Percentiles rank a stretch among this genome's conserved stretches.
Evolutionary conservation across 2,329 filamentous ascomycete genomes (phyloP).

Genomic region (Scedosporium boydii): DNA sequence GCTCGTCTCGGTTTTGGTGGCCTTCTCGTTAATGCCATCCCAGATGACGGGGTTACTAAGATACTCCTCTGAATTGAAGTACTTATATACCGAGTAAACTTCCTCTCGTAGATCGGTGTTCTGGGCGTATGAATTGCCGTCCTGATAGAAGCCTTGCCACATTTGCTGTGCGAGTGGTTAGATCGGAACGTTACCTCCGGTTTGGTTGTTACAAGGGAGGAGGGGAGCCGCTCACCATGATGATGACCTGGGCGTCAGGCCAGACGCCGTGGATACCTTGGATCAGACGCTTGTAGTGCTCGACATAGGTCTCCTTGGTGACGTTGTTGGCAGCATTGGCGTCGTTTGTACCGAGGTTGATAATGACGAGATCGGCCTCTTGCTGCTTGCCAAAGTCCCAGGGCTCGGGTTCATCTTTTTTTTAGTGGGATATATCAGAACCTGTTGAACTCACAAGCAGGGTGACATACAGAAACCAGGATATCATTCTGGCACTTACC

Average conservation of each 20-base stretch:
- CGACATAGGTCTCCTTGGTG: constrained; percentile 25
- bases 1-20: constrained; percentile 17
- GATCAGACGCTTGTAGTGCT: constrained; percentile 33
- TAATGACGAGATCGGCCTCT: constrained; percentile 33
- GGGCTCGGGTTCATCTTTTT: constrained; percentile 28
- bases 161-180: constrained; percentile 28
- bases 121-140: constrained; percentile 40
- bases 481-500: constrained; percentile 19
- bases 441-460: background rate
- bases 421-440: background rate
- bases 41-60: constrained; percentile 27
- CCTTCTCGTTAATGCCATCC: constrained; percentile 28
- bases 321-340: constrained; percentile 32
- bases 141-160: constrained; percentile 42
- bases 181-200: background rate
- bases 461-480: background rate
- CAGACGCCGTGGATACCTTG: constrained; percentile 36
- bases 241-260: constrained; percentile 33
- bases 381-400: constrained; percentile 34
- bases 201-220: background rate
- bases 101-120: constrained; percentile 37
- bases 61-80: constrained; percentile 39
- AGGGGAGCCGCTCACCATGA: constrained; percentile 24
- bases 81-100: constrained; percentile 38
- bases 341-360: constrained; percentile 38